phyloP scores from a whole-genome alignment of 805 yeast species.

The Schwanniomyces sp. region DNA sequence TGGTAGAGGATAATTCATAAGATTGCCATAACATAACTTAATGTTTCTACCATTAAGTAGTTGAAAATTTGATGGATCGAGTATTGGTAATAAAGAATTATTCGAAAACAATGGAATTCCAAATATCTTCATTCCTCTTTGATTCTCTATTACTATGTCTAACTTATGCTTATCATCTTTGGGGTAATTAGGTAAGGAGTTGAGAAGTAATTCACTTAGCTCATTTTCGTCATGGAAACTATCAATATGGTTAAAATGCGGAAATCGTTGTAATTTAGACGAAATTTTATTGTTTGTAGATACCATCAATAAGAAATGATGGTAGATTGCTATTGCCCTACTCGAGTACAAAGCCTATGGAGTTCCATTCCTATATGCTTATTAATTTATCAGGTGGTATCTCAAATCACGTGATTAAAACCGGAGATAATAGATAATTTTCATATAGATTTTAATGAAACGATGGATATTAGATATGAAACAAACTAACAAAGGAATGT shows the following conservation, averaged over 20 bases:
- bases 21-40: conserved; percentile 22
- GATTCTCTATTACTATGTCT: conserved; percentile 45
- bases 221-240: not conserved
- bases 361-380: not conserved
- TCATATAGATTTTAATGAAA: not conserved
- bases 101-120: conserved; percentile 52
- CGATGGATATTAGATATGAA: not conserved
- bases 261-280: not conserved
- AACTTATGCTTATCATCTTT: conserved; percentile 6
- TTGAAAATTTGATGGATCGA: conserved; percentile 54
- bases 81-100: conserved; percentile 44
- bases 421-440: not conserved
- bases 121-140: conserved; percentile 51
- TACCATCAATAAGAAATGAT: not conserved
- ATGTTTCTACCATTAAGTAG: conserved; percentile 41
- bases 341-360: too few relatives aligned
- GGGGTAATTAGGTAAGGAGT: not conserved
- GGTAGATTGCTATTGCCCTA: not conserved
- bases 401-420: not conserved
- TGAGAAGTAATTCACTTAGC: not conserved
- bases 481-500: not conserved
- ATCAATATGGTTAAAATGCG: not conserved
- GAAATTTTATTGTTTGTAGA: not conserved
- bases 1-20: conserved; percentile 48
- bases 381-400: not conserved